Evolutionary conservation across 2,329 filamentous ascomycete species (phyloP), one percentile per base, ranked within the genome.

Genomic region (Aureobasidium musti): DNA sequence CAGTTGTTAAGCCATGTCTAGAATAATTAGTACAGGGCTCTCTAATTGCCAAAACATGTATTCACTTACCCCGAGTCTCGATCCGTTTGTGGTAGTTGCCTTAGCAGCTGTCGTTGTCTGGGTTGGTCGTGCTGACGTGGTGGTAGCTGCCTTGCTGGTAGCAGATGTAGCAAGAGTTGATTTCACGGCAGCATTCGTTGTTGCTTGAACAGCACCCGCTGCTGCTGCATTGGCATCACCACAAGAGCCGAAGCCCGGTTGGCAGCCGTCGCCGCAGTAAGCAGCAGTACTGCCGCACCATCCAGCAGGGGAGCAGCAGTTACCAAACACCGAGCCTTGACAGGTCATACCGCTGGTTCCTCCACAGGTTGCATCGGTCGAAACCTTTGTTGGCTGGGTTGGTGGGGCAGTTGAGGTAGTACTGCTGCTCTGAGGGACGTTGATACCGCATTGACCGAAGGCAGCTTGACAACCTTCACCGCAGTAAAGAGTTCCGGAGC

Each of bases 261-360:
- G 72, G 67, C 72, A 74, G 14, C 72, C 72, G 39, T 61, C 56
- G 26, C 68, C 70, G 70, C 83, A 86, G 8, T 82, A 79, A 23
- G 74, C 67, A 69, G 74, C 64, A 74, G 77, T n/a, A 45, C 66
- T 70, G 19, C 76, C 76, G 64, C 76, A 78, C 72, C 73, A 77
- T 37, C 75, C 75, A 66, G 75, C 72, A 57, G 74, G 74, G 13
- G 73, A 75, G 67, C 76, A 78, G 69, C 76, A 78, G 52, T 70
- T 66, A 28, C 75, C 76, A 63, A 73, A 76, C 17, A 66, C 66
- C 65, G 74, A 75, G 39, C 73, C 73, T 54, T 72, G 70, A 67
- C 76, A 78, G 11, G 75, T 78, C 49, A 71, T 74, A 50, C 74
- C 75, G 52, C 69, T 77, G 56, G 71, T 73, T 56, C 75, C 75